A percentile compares a stretch with the other conserved stretches of the same genome.
Conservation (phyloP, 495 filamentous ascomycete genomes). For the Hypoxylon intermedium region DNA sequence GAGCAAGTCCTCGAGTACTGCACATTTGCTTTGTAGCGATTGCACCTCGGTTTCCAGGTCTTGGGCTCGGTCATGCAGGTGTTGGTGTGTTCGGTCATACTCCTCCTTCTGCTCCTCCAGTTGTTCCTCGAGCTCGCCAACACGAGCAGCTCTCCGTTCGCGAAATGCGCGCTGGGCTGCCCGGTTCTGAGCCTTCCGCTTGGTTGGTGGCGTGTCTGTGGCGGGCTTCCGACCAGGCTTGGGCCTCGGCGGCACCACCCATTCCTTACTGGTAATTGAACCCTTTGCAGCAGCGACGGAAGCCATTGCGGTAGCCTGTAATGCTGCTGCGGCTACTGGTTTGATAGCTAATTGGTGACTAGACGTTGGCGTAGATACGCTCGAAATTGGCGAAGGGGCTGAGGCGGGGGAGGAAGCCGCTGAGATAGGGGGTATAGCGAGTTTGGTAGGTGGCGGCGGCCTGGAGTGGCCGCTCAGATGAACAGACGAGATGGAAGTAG, state of each 20-base stretch:
- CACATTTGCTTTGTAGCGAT: constrained; percentile 50
- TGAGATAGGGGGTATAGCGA: constrained; percentile 40
- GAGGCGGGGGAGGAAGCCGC: constrained; percentile 40
- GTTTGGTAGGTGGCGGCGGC: constrained; percentile 40
- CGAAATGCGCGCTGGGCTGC: constrained; percentile 91
- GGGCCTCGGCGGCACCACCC: constrained; percentile 84
- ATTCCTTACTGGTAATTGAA: constrained; percentile 79
- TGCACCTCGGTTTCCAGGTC: constrained; percentile 56
- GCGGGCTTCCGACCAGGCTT: constrained; percentile 95
- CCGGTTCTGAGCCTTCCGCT: constrained; percentile 91
- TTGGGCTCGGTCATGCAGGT: constrained; percentile 53
- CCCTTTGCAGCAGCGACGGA: constrained; percentile 42
- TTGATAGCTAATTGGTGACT: constrained; percentile 38
- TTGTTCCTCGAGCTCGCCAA: constrained; percentile 85
- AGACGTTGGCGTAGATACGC: constrained; percentile 39
- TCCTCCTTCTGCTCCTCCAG: constrained; percentile 68
- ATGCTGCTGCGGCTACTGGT: constrained; percentile 17
- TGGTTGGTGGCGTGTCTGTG: constrained; percentile 87
- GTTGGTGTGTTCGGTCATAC: constrained; percentile 54
- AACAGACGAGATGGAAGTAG: constrained; percentile 13
- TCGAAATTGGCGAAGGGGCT: constrained; percentile 36
- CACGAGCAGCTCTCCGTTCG: constrained; percentile 83
- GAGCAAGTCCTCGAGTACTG: constrained; percentile 50
- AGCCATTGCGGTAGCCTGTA: constrained; percentile 31
- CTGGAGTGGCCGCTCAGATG: constrained; percentile 28